Conservation (phyloP, 192 early-diverging fungal species). For the Globomyces pollinis-pini region DNA sequence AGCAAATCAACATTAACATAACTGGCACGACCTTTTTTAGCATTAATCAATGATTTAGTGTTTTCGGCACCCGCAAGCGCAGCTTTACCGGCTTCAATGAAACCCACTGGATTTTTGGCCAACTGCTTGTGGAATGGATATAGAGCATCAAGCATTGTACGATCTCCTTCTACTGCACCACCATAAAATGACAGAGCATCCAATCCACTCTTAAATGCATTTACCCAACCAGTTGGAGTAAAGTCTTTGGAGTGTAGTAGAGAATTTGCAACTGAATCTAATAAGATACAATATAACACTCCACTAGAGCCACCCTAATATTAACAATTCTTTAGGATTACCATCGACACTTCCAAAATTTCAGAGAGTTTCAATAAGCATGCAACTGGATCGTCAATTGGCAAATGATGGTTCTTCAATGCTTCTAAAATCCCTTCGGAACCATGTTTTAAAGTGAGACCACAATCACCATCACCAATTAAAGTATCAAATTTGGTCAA, state of each 20-base stretch:
- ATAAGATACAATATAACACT: too few relatives aligned
- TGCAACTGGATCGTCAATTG: conserved; percentile 25
- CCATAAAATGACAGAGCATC: neutral
- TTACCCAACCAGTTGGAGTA: neutral
- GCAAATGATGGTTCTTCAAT: neutral
- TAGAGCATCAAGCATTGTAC: neutral
- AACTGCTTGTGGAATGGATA: neutral
- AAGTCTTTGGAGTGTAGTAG: too few relatives aligned
- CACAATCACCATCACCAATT: conserved; percentile 81
- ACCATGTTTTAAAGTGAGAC: conserved; percentile 58
- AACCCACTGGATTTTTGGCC: neutral
- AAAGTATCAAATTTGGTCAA: conserved; percentile 66
- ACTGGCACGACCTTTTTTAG: too few relatives aligned
- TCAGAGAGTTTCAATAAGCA: neutral
- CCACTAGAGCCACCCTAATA: too few relatives aligned
- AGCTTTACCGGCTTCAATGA: neutral
- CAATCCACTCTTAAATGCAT: neutral
- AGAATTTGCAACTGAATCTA: too few relatives aligned
- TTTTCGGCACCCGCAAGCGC: neutral
- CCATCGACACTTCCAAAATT: too few relatives aligned
- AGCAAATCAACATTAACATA: too few relatives aligned
- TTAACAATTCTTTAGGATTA: too few relatives aligned
- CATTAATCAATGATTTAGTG: neutral
- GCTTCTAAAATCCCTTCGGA: conserved; percentile 34
- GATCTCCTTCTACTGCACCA: neutral